Base-by-base conservation (phyloP, 371 early-diverging fungal species). In the Actinomortierella ambigua region DNA sequence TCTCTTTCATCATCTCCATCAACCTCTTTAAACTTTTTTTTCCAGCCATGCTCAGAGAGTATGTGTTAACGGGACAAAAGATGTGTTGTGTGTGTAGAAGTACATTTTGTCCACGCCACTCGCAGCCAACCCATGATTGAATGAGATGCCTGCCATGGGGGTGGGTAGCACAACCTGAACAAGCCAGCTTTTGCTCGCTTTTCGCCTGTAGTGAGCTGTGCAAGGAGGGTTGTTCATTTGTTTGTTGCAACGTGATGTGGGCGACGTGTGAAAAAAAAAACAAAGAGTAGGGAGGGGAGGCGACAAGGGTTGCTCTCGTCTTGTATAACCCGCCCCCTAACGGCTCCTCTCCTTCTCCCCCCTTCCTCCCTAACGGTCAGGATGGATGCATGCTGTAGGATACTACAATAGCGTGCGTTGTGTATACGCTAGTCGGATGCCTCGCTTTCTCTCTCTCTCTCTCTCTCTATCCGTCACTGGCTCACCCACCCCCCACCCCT, bases 151-250 rank as follows among this genome's bases (percentile, higher is more conserved):
- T 56, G 56, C 7, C 56, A 39, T 18, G 57, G 50, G 14, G 50
- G 49, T 17, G 28, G 23, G 20, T 20, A 46, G 3, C 9, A 5
- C 22, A n/a, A n/a, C n/a, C n/a, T n/a, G n/a, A n/a, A n/a, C n/a
- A n/a, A n/a, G 59, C 59, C 50, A 41, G 23, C n/a, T 46, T 40
- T 1, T 42, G 46, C 47, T 44, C 49, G 46, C 22, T 8, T 15
- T 46, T 57, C 64, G 48, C 64, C 57, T 53, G 64, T 53, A 58
- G 52, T n/a, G 47, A 23, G 58, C 53, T 58, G 65, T 64, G 65
- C 58, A 34, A 34, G 34, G 34, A 34, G 34, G 34, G 4, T 6
- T 34, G 34, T 34, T 34, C 34, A 34, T 34, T 34, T 34, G 34
- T 34, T 4, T 6, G n/a, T n/a, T n/a, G 34, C 34, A 34, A 34